Evolutionary conservation across 2,329 filamentous ascomycete species (phyloP), one percentile per base, ranked within the genome.

Genomic region (Colletotrichum musicola): DNA sequence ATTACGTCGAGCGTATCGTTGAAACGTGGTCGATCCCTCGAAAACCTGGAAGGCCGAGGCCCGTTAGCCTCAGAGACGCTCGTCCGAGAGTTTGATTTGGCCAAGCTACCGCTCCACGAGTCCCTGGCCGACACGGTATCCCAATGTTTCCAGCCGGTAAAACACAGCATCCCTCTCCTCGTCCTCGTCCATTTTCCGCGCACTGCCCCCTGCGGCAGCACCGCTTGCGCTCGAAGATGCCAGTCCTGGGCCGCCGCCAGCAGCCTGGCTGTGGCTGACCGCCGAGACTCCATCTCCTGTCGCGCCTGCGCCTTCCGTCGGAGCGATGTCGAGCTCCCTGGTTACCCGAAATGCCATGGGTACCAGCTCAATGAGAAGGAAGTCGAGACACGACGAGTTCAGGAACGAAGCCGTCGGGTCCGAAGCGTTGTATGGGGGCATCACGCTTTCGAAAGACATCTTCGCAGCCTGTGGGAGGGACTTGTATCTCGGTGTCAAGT

Each of bases 341-440:
- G 93, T 91, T 71, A 98, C 87, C 72, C 96, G 90, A 80, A 97
- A 94, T 5, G 95, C 93, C 85, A 98, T 92, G 46, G 96, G 96
- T 16, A 99, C 96, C 63, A 99, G 89, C 83, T 99, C 96, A 78
- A 98, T 98, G 74, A 99, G 89, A 64, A 99, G 89, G 74, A 99
- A 92, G 81, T 99, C 96, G 75, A 99, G 90, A 78, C 93, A 94
- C 55, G 95, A 96, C 65, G 92, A 89, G 82, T 89, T 92, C 74
- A 98, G 86, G 82, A 95, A 93, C 69, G 90, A 89, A 67, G 92
- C 92, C 68, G 86, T 86, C 44, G 93, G 92, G 81, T 97, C 94
- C 72, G 87, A 87, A 73, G 90, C 84, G 80, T 91, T 92, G 83
- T 89, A 91, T 14, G 90, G 89, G 2, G 90, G 90, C 75, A 90